These are phyloP conservation scores for Niebla homalea DNA, from an alignment of 495 filamentous ascomycete genomes.

Conservation along the genomic window DNA sequence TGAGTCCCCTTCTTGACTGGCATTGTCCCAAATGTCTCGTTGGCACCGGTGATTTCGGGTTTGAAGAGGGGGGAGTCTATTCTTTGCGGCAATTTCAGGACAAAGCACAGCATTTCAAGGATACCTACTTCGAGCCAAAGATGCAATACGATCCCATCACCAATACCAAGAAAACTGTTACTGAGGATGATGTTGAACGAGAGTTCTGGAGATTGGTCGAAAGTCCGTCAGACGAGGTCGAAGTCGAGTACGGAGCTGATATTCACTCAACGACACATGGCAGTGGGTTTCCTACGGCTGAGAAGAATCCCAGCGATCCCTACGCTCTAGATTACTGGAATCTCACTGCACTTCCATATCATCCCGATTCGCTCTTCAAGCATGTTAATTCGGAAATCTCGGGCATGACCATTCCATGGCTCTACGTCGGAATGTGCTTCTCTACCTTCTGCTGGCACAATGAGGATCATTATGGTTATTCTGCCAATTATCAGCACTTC, in stretches of 20 bases:
- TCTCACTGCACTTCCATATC: conserved; percentile 80
- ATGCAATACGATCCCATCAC: conserved; percentile 80
- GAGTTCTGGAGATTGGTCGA: conserved; percentile 96
- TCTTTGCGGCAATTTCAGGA: conserved; percentile 94
- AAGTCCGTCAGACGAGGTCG: conserved; percentile 84
- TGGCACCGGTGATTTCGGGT: conserved; percentile 92
- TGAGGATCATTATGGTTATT: conserved; percentile 96
- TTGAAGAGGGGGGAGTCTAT: conserved; percentile 93
- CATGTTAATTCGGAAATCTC: conserved; percentile 98
- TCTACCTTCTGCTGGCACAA: conserved; percentile 99
- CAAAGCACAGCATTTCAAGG: conserved; percentile 88
- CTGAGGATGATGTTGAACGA: conserved; percentile 89
- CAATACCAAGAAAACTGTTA: conserved; percentile 64
- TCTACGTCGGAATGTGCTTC: conserved; percentile 99
- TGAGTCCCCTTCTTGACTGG: conserved; percentile 78
- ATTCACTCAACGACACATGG: conserved; percentile 98
- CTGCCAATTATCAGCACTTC: conserved; percentile 97
- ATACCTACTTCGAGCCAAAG: conserved; percentile 79
- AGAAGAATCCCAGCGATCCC: conserved; percentile 73
- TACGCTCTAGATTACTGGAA: conserved; percentile 93
- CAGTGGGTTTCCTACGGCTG: conserved; percentile 92
- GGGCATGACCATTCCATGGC: conserved; percentile 99
- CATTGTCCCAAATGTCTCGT: conserved; percentile 93
- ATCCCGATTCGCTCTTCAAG: conserved; percentile 84
- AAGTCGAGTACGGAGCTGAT: conserved; percentile 96